Evolutionary conservation across 2,329 filamentous ascomycete species (phyloP), one percentile per base, ranked within the genome.

Genomic region (Aspergillus ruber): DNA sequence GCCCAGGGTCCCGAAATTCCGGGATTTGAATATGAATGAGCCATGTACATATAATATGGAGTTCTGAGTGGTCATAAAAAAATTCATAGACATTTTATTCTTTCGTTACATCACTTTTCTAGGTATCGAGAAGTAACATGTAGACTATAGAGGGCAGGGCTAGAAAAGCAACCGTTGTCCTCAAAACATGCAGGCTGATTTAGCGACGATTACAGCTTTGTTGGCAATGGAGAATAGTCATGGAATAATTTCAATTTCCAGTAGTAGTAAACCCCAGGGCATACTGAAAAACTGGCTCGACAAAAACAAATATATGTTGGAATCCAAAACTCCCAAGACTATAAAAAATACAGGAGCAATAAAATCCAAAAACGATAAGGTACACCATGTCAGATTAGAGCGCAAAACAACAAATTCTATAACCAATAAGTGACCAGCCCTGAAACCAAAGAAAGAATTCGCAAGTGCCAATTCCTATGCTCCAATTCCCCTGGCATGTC

Each of bases 401-500:
- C 4, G 20, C 21, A 44, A 33, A 40, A 27, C 27, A 42, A 52
- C 36, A 25, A 25, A 43, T 29, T 46, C 43, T 46, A 27, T 20
- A 45, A 40, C 17, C 36, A 48, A 21, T 42, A 48, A 42, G 17
- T 32, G 50, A 15, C 23, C 43, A 38, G 45, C 47, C 47, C 48
- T 46, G 40, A 45, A 46, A n/a, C 10, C 12, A 12, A 49, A 20
- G 12, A 43, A 48, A 46, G 13, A 44, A 23, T 13, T 40, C 10
- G n/a, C 12, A 13, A 25, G 40, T 42, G 40, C 40, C 40, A 42
- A 54, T 54, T 52, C 54, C 54, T 58, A 57, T 55, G 49, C 45
- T 45, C 51, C 55, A 29, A 50, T 48, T 48, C 35, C 45, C 41
- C 44, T 42, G 44, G 36, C 52, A 18, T 10, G 18, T 39, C 6